Evolutionary conservation across 2,329 filamentous ascomycete species (phyloP).

Genomic region (Diplodia seriata): DNA sequence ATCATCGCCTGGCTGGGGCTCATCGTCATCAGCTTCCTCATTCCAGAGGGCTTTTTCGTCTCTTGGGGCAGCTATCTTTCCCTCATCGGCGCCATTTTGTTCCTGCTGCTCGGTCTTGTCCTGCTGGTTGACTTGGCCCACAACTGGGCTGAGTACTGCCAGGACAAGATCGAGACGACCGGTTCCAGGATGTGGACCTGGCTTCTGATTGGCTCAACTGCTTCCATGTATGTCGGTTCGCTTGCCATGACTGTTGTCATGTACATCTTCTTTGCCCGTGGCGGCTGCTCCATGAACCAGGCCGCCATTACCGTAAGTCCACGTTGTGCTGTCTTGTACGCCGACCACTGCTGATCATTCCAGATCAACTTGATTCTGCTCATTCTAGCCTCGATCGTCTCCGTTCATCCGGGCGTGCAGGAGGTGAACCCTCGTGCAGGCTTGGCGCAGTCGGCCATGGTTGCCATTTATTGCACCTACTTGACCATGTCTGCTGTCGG

Average conservation of each 20-base stretch:
- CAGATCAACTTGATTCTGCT: conserved; percentile 84
- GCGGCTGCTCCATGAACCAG: conserved; percentile 93
- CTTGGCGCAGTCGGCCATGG: conserved; percentile 96
- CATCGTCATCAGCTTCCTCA: conserved; percentile 91
- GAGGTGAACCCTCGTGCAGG: conserved; percentile 92
- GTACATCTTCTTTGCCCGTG: conserved; percentile 91
- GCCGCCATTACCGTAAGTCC: conserved; percentile 76
- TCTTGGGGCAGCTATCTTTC: conserved; percentile 96
- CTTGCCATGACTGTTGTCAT: conserved; percentile 94
- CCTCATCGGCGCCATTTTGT: conserved; percentile 86
- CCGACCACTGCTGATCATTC: background rate
- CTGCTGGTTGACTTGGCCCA: conserved; percentile 94
- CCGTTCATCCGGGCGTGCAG: conserved; percentile 88
- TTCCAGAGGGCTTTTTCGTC: conserved; percentile 93
- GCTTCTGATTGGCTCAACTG: conserved; percentile 86
- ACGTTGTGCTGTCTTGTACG: conserved; percentile 41
- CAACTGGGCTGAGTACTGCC: conserved; percentile 95
- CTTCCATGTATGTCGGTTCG: conserved; percentile 91
- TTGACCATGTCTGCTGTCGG: conserved; percentile 97
- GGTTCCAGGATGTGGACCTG: conserved; percentile 86
- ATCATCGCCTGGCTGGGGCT: conserved; percentile 86
- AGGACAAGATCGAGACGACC: conserved; percentile 88
- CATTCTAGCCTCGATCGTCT: conserved; percentile 79
- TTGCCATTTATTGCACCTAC: conserved; percentile 97
- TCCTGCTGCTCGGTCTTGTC: conserved; percentile 89